A percentile compares a stretch with the other conserved stretches of the same genome.
Evolutionary conservation across 805 yeast genomes (phyloP).

Genomic region (Cyberlindnera samutprakarnensis): DNA sequence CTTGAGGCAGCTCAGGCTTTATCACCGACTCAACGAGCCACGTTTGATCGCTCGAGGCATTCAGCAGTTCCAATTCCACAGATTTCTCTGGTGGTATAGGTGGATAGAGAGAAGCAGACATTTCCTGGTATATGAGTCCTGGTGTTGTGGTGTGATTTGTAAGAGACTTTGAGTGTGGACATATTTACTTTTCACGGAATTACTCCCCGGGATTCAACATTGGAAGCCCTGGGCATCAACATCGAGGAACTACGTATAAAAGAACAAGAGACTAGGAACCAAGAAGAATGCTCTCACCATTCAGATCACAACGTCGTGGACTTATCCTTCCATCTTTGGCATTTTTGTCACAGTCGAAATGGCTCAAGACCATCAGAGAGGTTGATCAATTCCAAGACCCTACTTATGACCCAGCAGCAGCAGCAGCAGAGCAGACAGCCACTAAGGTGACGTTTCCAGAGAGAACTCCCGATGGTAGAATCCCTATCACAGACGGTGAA

Average conservation of each 20-base stretch:
- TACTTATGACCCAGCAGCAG: background rate
- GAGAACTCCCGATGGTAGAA: constrained; percentile 46
- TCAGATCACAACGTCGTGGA: too few relatives aligned
- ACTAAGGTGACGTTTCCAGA: background rate
- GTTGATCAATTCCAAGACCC: background rate
- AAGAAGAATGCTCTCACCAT: too few relatives aligned
- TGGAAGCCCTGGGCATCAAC: too few relatives aligned
- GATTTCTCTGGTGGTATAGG: constrained; percentile 17
- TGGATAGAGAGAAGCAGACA: constrained; percentile 30
- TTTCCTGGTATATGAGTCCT: too few relatives aligned
- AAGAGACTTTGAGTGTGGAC: too few relatives aligned
- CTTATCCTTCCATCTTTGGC: background rate
- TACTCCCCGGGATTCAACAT: too few relatives aligned
- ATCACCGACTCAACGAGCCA: constrained; percentile 44
- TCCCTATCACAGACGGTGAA: constrained; percentile 63
- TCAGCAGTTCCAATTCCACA: constrained; percentile 2
- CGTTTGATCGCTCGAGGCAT: constrained; percentile 24
- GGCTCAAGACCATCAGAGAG: background rate
- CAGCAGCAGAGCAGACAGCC: background rate
- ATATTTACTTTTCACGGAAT: too few relatives aligned
- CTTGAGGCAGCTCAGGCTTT: constrained; percentile 39
- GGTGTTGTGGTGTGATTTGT: too few relatives aligned
- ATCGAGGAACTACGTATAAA: too few relatives aligned
- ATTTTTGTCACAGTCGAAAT: background rate
- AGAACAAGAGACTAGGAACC: too few relatives aligned